phyloP scores from a whole-genome alignment of 129 eudicot genomes.

The Smallanthus sonchifolius region DNA sequence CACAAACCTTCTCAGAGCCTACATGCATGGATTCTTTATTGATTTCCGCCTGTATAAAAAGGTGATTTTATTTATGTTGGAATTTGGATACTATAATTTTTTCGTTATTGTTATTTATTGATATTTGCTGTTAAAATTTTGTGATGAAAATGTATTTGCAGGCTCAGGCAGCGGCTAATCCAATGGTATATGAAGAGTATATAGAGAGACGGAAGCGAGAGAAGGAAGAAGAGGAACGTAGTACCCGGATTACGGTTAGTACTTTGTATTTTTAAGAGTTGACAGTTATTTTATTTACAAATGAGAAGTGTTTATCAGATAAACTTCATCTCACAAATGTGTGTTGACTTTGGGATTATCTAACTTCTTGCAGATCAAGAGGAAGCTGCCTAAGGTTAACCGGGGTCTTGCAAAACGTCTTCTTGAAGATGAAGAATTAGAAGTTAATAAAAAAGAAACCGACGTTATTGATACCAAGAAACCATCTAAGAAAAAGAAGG shows the following conservation, averaged over 20 bases:
- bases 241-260: constrained; percentile 80
- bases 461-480: constrained; percentile 53
- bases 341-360: not conserved
- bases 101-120: not conserved
- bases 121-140: not conserved
- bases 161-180: constrained; percentile 81
- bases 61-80: constrained; percentile 38
- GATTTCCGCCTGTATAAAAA: constrained; percentile 76
- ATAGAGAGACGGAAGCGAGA: constrained; percentile 70
- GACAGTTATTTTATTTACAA: not conserved
- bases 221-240: constrained; percentile 52
- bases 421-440: constrained; percentile 67
- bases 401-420: constrained; percentile 52
- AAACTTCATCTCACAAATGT: not conserved
- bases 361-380: constrained; percentile 61
- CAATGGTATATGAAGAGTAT: constrained; percentile 75
- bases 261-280: not conserved
- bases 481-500: constrained; percentile 76
- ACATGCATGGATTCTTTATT: constrained; percentile 91
- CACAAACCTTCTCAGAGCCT: constrained; percentile 83
- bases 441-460: constrained; percentile 37
- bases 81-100: not conserved
- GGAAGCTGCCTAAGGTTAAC: constrained; percentile 82
- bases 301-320: not conserved
- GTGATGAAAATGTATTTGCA: constrained; percentile 28